A percentile compares a stretch with the other conserved stretches of the same genome.
phyloP scores from a whole-genome alignment of 2,329 filamentous ascomycete species.

The Biscogniauxia mediterranea region DNA sequence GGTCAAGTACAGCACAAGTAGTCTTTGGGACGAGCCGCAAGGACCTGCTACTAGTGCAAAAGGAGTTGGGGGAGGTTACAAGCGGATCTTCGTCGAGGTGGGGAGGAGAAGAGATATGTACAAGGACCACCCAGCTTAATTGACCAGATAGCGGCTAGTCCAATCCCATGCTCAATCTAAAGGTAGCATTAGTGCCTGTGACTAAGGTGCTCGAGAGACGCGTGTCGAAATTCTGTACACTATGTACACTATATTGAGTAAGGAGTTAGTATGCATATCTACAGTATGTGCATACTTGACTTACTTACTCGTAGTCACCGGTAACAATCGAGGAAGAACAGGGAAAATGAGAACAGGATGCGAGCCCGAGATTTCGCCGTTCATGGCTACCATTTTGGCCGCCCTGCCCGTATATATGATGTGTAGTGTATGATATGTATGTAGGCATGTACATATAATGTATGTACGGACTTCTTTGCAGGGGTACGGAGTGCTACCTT shows the following conservation, averaged over 20 bases:
- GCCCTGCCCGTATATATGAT: too few relatives aligned
- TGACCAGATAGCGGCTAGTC: neutral
- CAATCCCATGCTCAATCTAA: too few relatives aligned
- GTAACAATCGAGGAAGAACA: neutral
- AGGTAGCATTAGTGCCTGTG: too few relatives aligned
- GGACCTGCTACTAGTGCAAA: neutral
- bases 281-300: too few relatives aligned
- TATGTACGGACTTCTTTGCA: neutral
- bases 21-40: neutral
- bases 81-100: neutral
- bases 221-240: neutral
- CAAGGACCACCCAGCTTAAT: neutral
- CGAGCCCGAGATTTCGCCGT: conserved; percentile 1
- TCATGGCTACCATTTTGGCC: too few relatives aligned
- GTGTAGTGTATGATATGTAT: neutral
- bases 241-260: neutral
- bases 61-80: neutral
- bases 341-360: neutral
- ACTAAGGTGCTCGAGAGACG: too few relatives aligned
- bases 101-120: neutral
- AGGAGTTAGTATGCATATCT: too few relatives aligned
- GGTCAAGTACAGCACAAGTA: neutral
- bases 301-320: neutral
- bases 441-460: neutral
- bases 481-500: neutral